These are phyloP conservation scores for Epichloe sibirici DNA, from an alignment of 2,329 filamentous ascomycete genomes.

Conservation along the genomic window DNA sequence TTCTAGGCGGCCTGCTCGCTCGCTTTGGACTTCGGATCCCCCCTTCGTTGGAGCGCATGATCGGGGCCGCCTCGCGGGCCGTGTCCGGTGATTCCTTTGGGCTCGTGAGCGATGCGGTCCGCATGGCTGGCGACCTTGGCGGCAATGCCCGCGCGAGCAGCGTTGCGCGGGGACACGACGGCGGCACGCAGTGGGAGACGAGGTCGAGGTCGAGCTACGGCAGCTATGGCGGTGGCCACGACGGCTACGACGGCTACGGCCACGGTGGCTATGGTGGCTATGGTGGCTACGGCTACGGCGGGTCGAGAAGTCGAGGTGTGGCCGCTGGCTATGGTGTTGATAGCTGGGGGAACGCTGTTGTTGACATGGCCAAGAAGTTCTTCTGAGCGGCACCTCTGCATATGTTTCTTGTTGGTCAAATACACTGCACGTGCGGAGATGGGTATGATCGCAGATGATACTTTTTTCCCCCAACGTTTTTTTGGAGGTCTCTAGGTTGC, in stretches of 20 bases:
- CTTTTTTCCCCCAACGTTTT: not conserved
- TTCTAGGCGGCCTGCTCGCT: constrained; percentile 62
- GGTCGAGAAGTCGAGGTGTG: constrained; percentile 16
- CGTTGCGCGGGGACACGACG: constrained; percentile 24
- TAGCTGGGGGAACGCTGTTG: constrained; percentile 23
- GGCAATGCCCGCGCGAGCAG: constrained; percentile 6
- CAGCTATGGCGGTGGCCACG: not conserved
- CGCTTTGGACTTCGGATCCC: constrained; percentile 73
- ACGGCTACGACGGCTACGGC: not conserved
- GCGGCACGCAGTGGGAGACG: constrained; percentile 26
- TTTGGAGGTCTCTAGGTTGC: too few relatives aligned
- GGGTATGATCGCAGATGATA: too few relatives aligned
- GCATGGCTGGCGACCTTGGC: constrained; percentile 33
- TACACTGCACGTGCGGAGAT: too few relatives aligned
- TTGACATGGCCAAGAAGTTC: constrained; percentile 30
- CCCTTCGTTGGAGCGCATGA: constrained; percentile 43
- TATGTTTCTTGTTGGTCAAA: not conserved
- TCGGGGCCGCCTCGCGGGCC: constrained; percentile 40
- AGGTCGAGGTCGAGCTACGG: constrained; percentile 19
- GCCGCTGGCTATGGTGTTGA: not conserved
- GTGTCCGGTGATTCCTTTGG: constrained; percentile 35
- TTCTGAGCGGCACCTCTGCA: constrained; percentile 16
- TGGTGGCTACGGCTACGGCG: constrained; percentile 5
- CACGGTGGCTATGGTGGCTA: constrained; percentile 14
- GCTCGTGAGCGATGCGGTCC: constrained; percentile 41